phyloP scores from a whole-genome alignment of 208 protist genomes.

The Wallacemonas collosoma region DNA sequence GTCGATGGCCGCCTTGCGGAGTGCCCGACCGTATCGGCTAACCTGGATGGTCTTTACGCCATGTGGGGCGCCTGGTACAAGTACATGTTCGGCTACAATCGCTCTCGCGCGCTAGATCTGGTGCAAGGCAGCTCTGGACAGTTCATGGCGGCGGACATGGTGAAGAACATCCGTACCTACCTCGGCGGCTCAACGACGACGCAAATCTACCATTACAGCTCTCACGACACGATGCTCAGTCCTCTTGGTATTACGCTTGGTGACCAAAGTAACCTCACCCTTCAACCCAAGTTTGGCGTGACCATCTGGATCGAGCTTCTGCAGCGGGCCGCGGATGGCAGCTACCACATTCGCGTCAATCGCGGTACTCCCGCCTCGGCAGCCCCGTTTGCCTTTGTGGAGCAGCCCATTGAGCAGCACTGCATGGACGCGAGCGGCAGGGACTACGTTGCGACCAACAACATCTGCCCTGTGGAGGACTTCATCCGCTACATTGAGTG shows the following conservation, averaged over 20 bases:
- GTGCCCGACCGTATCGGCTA: not conserved
- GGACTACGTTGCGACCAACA: slow-evolving; percentile 30
- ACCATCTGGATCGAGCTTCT: slow-evolving; percentile 27
- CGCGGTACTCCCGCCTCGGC: slow-evolving; percentile 13
- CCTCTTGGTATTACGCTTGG: slow-evolving; percentile 32
- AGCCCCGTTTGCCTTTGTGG: slow-evolving; percentile 2
- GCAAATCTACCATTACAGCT: slow-evolving; percentile 14
- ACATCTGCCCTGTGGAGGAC: slow-evolving; percentile 41
- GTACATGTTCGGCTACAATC: slow-evolving; percentile 38
- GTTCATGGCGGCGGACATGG: slow-evolving; percentile 31
- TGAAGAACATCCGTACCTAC: slow-evolving; percentile 38
- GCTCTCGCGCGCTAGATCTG: slow-evolving; percentile 24
- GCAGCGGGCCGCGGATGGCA: slow-evolving; percentile 19
- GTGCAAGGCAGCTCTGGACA: slow-evolving; percentile 33
- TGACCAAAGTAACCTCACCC: slow-evolving; percentile 7
- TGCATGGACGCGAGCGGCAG: slow-evolving; percentile 30
- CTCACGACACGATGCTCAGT: slow-evolving; percentile 34
- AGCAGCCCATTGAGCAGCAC: slow-evolving; percentile 13
- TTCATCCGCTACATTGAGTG: slow-evolving; percentile 42
- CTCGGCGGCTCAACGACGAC: slow-evolving; percentile 18
- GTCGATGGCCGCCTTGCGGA: slow-evolving; percentile 18
- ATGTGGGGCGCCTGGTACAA: slow-evolving; percentile 27
- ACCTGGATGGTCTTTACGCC: slow-evolving; percentile 14
- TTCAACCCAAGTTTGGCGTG: slow-evolving; percentile 12
- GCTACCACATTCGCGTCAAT: slow-evolving; percentile 25